These are phyloP conservation scores for Picochlorum sp. DNA, from an alignment of 139 green algal genomes.

Conservation along the genomic window DNA sequence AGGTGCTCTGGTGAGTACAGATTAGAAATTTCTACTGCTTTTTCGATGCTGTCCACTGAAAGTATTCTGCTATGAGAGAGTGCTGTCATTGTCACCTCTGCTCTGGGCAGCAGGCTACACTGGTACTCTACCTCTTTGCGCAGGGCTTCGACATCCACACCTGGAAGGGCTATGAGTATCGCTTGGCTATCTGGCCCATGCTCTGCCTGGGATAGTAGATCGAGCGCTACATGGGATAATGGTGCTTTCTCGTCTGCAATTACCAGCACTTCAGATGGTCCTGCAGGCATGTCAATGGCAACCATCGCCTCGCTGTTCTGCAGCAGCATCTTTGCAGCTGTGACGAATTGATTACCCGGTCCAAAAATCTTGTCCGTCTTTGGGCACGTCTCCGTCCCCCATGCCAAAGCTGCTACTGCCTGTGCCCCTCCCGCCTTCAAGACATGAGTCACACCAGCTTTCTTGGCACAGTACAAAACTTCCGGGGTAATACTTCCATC, in stretches of 20 bases:
- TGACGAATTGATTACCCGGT: slow-evolving; percentile 89
- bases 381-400: slow-evolving; percentile 83
- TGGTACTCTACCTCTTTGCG: slow-evolving; percentile 70
- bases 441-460: slow-evolving; percentile 92
- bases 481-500: slow-evolving; percentile 72
- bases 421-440: slow-evolving; percentile 90
- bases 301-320: slow-evolving; percentile 93
- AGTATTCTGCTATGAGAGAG: slow-evolving; percentile 80
- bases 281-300: slow-evolving; percentile 95
- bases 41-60: slow-evolving; percentile 43
- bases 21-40: slow-evolving; percentile 83
- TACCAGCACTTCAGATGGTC: slow-evolving; percentile 83
- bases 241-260: slow-evolving; percentile 80
- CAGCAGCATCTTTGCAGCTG: slow-evolving; percentile 87
- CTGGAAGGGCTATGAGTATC: slow-evolving; percentile 85
- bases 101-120: slow-evolving; percentile 72
- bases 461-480: slow-evolving; percentile 92
- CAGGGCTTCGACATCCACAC: slow-evolving; percentile 72
- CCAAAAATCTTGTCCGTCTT: slow-evolving; percentile 93
- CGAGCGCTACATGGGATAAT: slow-evolving; percentile 74
- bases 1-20: slow-evolving; percentile 95
- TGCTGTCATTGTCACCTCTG: slow-evolving; percentile 74
- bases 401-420: slow-evolving; percentile 93
- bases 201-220: slow-evolving; percentile 96
- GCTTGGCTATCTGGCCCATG: slow-evolving; percentile 89